phyloP scores from a whole-genome alignment of 2,329 filamentous ascomycete genomes.

The Trichothecium roseum region DNA sequence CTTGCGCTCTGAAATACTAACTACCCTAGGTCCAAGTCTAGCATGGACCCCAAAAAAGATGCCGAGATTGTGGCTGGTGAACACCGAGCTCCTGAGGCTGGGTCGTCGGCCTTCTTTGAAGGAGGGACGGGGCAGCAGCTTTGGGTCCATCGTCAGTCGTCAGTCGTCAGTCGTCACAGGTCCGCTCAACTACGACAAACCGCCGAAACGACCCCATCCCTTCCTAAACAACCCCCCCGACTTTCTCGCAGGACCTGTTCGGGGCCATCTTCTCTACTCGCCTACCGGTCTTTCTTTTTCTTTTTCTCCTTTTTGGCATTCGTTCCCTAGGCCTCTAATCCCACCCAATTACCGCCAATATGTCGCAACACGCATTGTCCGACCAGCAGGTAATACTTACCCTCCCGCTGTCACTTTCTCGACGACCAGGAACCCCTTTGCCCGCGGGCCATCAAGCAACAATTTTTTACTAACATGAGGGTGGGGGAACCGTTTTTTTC shows the following conservation, averaged over 20 bases:
- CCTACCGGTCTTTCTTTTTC: background rate
- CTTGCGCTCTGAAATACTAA: no score
- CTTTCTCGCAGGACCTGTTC: background rate
- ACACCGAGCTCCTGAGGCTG: conserved; percentile 1
- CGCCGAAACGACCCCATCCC: background rate
- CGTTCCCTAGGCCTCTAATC: conserved; percentile 1
- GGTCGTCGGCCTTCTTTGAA: no score
- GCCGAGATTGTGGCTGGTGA: no score
- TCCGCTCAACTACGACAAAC: conserved; percentile 2
- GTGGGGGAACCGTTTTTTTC: no score
- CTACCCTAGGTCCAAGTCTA: no score
- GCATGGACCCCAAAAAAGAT: no score
- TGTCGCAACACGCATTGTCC: conserved; percentile 95
- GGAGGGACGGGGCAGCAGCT: conserved; percentile 1
- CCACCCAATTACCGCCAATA: conserved; percentile 39
- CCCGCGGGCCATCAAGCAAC: no score
- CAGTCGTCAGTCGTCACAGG: conserved; percentile 5
- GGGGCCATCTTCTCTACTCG: background rate
- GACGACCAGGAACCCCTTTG: no score
- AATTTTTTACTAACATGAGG: conserved; percentile 1
- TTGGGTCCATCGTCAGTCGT: conserved; percentile 5
- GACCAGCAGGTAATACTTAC: conserved; percentile 71
- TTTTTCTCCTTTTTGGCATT: conserved; percentile 1
- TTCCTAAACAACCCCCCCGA: background rate
- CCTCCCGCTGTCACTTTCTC: conserved; percentile 11